A percentile compares a stretch with the other conserved stretches of the same genome.
Conservation (phyloP, 78 protist species). For the Chrysochromulina parva region DNA sequence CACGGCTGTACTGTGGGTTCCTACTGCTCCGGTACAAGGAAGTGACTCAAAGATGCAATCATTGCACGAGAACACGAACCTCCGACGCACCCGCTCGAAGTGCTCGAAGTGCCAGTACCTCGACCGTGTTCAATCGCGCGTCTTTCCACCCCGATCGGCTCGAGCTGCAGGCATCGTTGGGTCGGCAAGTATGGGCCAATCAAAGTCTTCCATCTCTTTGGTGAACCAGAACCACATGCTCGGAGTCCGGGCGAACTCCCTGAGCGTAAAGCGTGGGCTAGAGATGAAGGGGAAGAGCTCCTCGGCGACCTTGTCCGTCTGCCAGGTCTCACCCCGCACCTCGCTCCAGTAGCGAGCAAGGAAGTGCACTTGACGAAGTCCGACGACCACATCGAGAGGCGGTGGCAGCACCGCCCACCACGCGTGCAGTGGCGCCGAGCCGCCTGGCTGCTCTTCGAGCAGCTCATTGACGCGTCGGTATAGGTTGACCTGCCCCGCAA, state of each 20-base stretch:
- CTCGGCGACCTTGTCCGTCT: conserved; percentile 2
- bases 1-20: too few relatives aligned
- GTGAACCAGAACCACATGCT: conserved; percentile 22
- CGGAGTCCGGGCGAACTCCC: not conserved
- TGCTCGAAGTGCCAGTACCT: too few relatives aligned
- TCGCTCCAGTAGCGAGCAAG: not conserved
- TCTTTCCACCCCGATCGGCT: too few relatives aligned
- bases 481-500: conserved; percentile 5
- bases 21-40: too few relatives aligned
- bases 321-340: conserved; percentile 14
- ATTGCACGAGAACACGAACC: too few relatives aligned
- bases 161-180: too few relatives aligned
- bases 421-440: not conserved
- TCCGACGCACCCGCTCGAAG: too few relatives aligned
- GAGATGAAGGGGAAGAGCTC: conserved; percentile 28
- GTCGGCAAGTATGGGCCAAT: not conserved
- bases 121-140: too few relatives aligned
- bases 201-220: not conserved
- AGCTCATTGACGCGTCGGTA: conserved; percentile 16
- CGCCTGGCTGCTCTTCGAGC: not conserved
- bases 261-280: conserved; percentile 1
- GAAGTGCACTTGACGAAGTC: conserved; percentile 30
- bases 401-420: conserved; percentile 43
- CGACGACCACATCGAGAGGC: conserved; percentile 25
- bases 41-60: too few relatives aligned